These are phyloP conservation scores for Cladosporium sp. DNA, from an alignment of 2,329 filamentous ascomycete genomes.

Conservation along the genomic window DNA sequence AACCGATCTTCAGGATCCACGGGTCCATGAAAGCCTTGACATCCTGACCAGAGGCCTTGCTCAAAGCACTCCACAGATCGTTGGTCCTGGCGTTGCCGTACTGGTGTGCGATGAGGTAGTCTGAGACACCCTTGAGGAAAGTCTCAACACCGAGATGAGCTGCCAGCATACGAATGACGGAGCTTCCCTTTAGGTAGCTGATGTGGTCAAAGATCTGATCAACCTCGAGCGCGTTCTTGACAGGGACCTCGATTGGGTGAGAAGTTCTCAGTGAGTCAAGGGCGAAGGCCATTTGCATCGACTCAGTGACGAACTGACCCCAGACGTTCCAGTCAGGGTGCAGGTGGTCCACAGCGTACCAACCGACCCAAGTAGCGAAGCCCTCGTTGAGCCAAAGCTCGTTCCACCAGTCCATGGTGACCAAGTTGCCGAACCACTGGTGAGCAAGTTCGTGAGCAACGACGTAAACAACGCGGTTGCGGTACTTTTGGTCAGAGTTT, in stretches of 20 bases:
- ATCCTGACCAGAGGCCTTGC: conserved; percentile 80
- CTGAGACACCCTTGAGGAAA: conserved; percentile 84
- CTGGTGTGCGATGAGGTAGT: conserved; percentile 81
- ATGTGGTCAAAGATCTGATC: conserved; percentile 98
- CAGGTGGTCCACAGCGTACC: conserved; percentile 84
- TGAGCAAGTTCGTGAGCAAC: conserved; percentile 97
- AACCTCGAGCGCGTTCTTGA: conserved; percentile 87
- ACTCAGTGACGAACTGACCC: conserved; percentile 95
- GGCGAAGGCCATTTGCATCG: conserved; percentile 83
- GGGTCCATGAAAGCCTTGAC: conserved; percentile 83
- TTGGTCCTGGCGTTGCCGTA: conserved; percentile 89
- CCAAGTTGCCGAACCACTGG: conserved; percentile 83
- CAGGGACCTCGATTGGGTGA: conserved; percentile 93
- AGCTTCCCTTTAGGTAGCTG: conserved; percentile 94
- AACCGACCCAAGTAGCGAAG: conserved; percentile 97
- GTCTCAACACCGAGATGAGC: conserved; percentile 80
- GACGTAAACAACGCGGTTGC: conserved; percentile 92
- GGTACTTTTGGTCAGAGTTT: conserved; percentile 82
- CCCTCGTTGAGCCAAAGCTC: conserved; percentile 87
- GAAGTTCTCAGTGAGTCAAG: conserved; percentile 87
- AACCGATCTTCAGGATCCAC: conserved; percentile 95
- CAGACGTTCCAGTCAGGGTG: conserved; percentile 98
- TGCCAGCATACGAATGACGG: conserved; percentile 92
- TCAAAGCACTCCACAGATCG: conserved; percentile 84
- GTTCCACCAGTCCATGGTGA: conserved; percentile 87